These are phyloP conservation scores for Multifurca ochricompacta DNA, from an alignment of 768 basidiomycete genomes.

Conservation along the genomic window DNA sequence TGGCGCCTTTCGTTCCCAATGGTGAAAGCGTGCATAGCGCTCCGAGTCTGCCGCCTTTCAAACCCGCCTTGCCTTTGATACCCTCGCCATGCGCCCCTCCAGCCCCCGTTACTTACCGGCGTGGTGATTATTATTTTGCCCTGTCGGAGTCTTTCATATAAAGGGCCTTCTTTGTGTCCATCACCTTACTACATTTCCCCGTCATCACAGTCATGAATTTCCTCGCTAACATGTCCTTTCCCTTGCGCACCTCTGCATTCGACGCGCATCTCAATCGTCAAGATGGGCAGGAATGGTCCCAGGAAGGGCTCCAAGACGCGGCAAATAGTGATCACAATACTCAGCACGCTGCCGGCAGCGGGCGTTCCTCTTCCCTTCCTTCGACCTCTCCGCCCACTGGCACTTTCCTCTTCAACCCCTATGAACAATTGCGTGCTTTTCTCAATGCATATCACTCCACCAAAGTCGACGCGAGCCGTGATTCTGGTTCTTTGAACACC, in stretches of 20 bases:
- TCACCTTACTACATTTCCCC: neutral
- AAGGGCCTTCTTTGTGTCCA: neutral
- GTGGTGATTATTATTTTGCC: neutral
- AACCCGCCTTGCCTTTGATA: constrained; percentile 5
- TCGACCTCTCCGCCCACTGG: neutral
- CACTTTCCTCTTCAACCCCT: neutral
- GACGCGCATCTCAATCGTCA: neutral
- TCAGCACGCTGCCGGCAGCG: constrained; percentile 11
- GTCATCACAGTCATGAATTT: neutral
- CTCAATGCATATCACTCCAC: neutral
- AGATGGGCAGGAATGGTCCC: neutral
- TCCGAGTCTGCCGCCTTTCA: no score
- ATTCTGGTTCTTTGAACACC: neutral
- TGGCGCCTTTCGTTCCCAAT: no score
- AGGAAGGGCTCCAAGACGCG: neutral
- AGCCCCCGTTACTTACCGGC: neutral
- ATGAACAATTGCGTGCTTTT: neutral
- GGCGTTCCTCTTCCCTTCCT: neutral
- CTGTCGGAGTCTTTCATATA: constrained; percentile 2
- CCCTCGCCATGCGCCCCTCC: neutral
- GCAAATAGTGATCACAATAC: neutral
- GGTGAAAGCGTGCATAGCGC: no score
- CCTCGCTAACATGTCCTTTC: neutral
- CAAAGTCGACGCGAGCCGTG: neutral
- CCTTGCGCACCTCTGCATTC: neutral